These are phyloP conservation scores for Hemisphaericaspora xylanilytica DNA, from an alignment of 1,139 yeast genomes.

Conservation along the genomic window DNA sequence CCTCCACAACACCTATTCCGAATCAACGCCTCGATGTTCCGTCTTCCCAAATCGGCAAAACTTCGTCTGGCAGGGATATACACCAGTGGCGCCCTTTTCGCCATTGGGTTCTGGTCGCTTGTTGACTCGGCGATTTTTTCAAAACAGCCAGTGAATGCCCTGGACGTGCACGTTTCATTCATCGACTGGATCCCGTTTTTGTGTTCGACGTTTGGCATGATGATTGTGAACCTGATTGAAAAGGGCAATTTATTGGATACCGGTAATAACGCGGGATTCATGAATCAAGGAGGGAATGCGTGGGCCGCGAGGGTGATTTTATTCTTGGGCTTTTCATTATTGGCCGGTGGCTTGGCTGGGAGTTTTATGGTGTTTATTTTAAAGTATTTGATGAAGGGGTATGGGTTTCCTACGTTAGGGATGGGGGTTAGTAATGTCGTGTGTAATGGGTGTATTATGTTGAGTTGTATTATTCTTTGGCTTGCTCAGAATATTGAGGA, in stretches of 20 bases:
- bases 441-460: slow-evolving; percentile 75
- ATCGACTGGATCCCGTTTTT: slow-evolving; percentile 95
- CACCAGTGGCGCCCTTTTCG: slow-evolving; percentile 71
- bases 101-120: slow-evolving; percentile 87
- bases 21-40: slow-evolving; percentile 25
- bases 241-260: slow-evolving; percentile 68
- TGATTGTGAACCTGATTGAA: slow-evolving; percentile 88
- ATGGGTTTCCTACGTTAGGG: slow-evolving; percentile 80
- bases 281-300: slow-evolving; percentile 58
- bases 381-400: slow-evolving; percentile 78
- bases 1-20: slow-evolving; percentile 12
- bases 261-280: slow-evolving; percentile 46
- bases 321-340: slow-evolving; percentile 85
- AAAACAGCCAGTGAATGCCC: slow-evolving; percentile 75
- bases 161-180: slow-evolving; percentile 81
- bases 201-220: slow-evolving; percentile 86
- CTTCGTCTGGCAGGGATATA: slow-evolving; percentile 76
- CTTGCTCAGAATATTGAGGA: slow-evolving; percentile 92
- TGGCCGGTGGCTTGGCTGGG: slow-evolving; percentile 95
- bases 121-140: slow-evolving; percentile 87
- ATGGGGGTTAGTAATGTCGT: slow-evolving; percentile 93
- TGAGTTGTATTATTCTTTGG: slow-evolving; percentile 88
- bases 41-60: slow-evolving; percentile 65
- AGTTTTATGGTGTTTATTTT: slow-evolving; percentile 83
- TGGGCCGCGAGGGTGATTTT: slow-evolving; percentile 93